Evolutionary conservation across 306 rosid genomes (phyloP).

Genomic region (Purshia tridentata): DNA sequence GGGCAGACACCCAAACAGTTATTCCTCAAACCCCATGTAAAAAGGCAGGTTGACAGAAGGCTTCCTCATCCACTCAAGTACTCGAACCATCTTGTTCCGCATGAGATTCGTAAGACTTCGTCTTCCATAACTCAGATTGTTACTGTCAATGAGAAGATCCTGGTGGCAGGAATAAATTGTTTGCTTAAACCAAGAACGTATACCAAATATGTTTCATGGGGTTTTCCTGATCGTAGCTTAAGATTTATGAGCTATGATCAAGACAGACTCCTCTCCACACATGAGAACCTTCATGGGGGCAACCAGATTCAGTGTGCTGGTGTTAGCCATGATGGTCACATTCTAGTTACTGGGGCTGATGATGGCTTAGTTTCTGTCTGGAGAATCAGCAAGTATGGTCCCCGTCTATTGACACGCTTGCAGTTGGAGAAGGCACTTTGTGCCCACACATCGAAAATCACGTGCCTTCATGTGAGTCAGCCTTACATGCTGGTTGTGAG

Average conservation of each 20-base stretch:
- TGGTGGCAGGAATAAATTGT: conserved; percentile 67
- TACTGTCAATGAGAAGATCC: conserved; percentile 72
- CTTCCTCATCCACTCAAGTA: conserved; percentile 94
- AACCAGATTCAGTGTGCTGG: conserved; percentile 86
- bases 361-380: conserved; percentile 93
- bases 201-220: conserved; percentile 94
- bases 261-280: conserved; percentile 89
- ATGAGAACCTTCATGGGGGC: conserved; percentile 93
- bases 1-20: conserved; percentile 99
- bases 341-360: conserved; percentile 94
- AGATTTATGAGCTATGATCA: conserved; percentile 94
- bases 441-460: conserved; percentile 77
- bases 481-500: conserved; percentile 97
- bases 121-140: conserved; percentile 88
- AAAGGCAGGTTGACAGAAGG: conserved; percentile 76
- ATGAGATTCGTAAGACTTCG: conserved; percentile 73
- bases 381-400: conserved; percentile 72
- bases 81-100: conserved; percentile 67
- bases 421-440: conserved; percentile 90
- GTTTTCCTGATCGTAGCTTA: conserved; percentile 94
- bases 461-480: conserved; percentile 95
- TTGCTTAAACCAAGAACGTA: conserved; percentile 91
- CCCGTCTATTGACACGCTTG: conserved; percentile 61
- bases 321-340: conserved; percentile 84
- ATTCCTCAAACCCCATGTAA: conserved; percentile 84